Percentiles rank a stretch among this genome's conserved stretches.
These are phyloP conservation scores for Alternaria conjuncta DNA, from an alignment of 2,329 filamentous ascomycete genomes.

Conservation along the genomic window DNA sequence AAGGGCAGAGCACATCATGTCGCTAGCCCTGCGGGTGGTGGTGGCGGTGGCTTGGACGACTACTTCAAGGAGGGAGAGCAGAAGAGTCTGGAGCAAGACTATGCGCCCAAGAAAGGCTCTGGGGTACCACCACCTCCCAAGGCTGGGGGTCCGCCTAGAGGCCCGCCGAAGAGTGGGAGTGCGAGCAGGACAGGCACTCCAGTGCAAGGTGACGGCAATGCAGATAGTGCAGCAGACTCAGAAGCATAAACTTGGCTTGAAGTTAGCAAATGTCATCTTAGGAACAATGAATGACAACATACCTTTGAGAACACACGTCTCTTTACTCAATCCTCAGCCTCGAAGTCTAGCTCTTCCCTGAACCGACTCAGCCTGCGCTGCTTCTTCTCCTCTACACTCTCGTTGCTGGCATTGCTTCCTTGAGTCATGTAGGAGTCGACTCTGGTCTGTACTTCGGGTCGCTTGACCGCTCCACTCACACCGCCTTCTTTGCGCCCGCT, in stretches of 20 bases:
- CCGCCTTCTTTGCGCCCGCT: slow-evolving; percentile 27
- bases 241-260: slow-evolving; percentile 3
- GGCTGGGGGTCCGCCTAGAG: slow-evolving; percentile 43
- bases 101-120: slow-evolving; percentile 41
- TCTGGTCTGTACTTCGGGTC: slow-evolving; percentile 21
- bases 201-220: slow-evolving; percentile 9
- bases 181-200: slow-evolving; percentile 18
- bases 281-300: slow-evolving; percentile 5
- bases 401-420: slow-evolving; percentile 18
- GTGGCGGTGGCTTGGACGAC: slow-evolving; percentile 49
- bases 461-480: slow-evolving; percentile 11
- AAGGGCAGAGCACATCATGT: slow-evolving; percentile 45
- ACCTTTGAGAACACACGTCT: slow-evolving; percentile 10
- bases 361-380: slow-evolving; percentile 39
- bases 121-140: slow-evolving; percentile 48
- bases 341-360: slow-evolving; percentile 36
- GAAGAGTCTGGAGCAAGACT: slow-evolving; percentile 53
- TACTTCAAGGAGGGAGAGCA: slow-evolving; percentile 56
- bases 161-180: slow-evolving; percentile 39
- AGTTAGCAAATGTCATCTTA: neutral
- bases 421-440: slow-evolving; percentile 31
- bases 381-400: slow-evolving; percentile 25
- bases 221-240: slow-evolving; percentile 8
- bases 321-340: slow-evolving; percentile 16
- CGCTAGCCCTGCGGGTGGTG: slow-evolving; percentile 35